A percentile compares a stretch with the other conserved stretches of the same genome.
Conservation (phyloP, 2,329 filamentous ascomycete species). For the Calonectria ilicicola region DNA sequence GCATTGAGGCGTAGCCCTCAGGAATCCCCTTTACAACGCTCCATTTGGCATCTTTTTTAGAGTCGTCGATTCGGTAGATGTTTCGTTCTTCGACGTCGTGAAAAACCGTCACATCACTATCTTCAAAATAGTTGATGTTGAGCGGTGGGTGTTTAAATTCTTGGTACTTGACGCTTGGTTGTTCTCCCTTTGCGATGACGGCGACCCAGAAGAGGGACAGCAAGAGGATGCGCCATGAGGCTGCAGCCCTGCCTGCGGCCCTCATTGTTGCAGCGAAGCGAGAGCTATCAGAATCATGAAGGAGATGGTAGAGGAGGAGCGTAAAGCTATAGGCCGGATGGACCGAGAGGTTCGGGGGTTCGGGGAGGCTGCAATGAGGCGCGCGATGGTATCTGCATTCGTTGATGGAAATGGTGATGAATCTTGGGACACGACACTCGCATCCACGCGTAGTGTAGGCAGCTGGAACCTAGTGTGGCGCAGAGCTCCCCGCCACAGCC, state of each 20-base stretch:
- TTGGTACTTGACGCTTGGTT: slow-evolving; percentile 74
- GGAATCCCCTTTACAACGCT: slow-evolving; percentile 72
- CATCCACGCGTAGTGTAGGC: slow-evolving; percentile 37
- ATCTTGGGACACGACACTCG: slow-evolving; percentile 39
- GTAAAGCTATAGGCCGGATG: background rate
- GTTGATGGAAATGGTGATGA: slow-evolving; percentile 28
- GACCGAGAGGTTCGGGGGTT: slow-evolving; percentile 8
- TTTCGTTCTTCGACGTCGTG: slow-evolving; percentile 73
- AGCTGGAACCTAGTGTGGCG: slow-evolving; percentile 37
- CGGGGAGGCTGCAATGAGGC: slow-evolving; percentile 20
- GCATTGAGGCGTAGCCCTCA: slow-evolving; percentile 69
- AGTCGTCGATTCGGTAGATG: slow-evolving; percentile 84
- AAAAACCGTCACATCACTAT: slow-evolving; percentile 84
- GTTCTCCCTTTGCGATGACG: slow-evolving; percentile 69
- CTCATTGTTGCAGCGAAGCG: slow-evolving; percentile 63
- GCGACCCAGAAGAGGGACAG: slow-evolving; percentile 58
- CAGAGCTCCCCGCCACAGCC: slow-evolving; percentile 41
- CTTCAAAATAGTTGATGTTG: slow-evolving; percentile 90
- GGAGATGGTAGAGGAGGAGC: slow-evolving; percentile 17
- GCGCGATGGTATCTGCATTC: slow-evolving; percentile 1
- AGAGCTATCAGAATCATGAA: slow-evolving; percentile 57
- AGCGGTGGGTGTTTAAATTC: slow-evolving; percentile 73
- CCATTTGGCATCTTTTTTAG: slow-evolving; percentile 77
- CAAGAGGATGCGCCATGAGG: slow-evolving; percentile 63
- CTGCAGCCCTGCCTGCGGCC: slow-evolving; percentile 59